Evolutionary conservation across 108 stramenopile genomes (phyloP).

Genomic region (Skeletonema menzelii): DNA sequence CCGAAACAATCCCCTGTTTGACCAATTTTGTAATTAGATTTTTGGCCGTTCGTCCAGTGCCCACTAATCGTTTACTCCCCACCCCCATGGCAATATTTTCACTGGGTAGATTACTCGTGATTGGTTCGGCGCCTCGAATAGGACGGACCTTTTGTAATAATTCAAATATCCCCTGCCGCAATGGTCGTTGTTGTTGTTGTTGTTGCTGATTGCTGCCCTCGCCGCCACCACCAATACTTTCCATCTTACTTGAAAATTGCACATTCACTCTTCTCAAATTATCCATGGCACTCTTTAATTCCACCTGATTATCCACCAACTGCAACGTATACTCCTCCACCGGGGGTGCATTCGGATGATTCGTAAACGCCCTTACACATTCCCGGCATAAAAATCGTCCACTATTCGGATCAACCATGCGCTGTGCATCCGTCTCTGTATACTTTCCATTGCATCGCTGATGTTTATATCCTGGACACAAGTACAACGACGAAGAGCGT

Average conservation of each 20-base stretch:
- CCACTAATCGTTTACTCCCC: conserved; percentile 84
- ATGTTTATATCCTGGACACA: conserved; percentile 79
- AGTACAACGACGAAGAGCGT: conserved; percentile 70
- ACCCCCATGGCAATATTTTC: conserved; percentile 86
- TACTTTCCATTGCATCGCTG: conserved; percentile 86
- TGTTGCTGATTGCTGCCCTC: conserved; percentile 46
- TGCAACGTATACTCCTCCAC: conserved; percentile 66
- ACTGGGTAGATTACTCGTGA: conserved; percentile 85
- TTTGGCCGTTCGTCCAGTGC: conserved; percentile 88
- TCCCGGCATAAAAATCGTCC: conserved; percentile 86
- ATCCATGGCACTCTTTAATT: conserved; percentile 73
- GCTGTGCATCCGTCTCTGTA: conserved; percentile 83
- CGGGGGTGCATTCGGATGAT: conserved; percentile 72
- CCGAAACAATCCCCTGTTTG: conserved; percentile 66
- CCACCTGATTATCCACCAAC: conserved; percentile 79
- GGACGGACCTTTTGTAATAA: conserved; percentile 85
- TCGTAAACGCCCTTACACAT: conserved; percentile 60
- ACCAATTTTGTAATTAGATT: conserved; percentile 72
- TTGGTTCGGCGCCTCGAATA: conserved; percentile 53
- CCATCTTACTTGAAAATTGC: conserved; percentile 74
- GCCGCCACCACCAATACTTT: background rate
- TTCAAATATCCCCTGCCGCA: conserved; percentile 81
- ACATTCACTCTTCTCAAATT: conserved; percentile 74
- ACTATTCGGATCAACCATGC: conserved; percentile 71
- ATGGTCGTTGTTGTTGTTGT: conserved; percentile 35